phyloP scores from a whole-genome alignment of 2,329 filamentous ascomycete genomes.

The Microdochium paspali region DNA sequence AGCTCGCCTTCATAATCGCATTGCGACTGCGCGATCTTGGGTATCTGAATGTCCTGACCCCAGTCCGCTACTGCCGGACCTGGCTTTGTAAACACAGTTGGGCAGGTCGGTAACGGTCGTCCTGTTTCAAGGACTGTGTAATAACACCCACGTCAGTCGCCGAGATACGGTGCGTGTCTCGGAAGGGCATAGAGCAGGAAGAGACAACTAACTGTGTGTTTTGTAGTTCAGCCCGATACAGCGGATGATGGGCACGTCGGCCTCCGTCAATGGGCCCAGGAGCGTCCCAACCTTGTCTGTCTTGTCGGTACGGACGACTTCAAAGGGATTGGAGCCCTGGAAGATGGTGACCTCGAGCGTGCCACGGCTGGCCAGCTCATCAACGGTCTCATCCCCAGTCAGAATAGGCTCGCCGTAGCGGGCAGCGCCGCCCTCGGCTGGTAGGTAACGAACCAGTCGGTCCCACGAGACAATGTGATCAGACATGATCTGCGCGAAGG shows the following conservation, averaged over 20 bases:
- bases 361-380: no score
- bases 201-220: constrained; percentile 18
- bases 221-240: constrained; percentile 38
- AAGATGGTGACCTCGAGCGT: no score
- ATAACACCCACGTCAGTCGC: no score
- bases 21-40: constrained; percentile 37
- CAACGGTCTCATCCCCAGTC: no score
- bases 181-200: background rate
- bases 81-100: constrained; percentile 32
- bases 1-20: constrained; percentile 40
- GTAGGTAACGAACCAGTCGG: no score
- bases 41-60: constrained; percentile 31
- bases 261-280: constrained; percentile 32
- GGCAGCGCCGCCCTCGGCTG: no score
- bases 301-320: no score
- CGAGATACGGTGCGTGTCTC: no score
- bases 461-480: no score
- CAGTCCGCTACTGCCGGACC: constrained; percentile 28
- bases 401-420: no score
- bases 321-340: no score
- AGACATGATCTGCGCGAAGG: no score
- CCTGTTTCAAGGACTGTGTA: constrained; percentile 18
- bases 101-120: constrained; percentile 9
- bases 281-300: constrained; percentile 36
- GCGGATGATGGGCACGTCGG: constrained; percentile 37